These are phyloP conservation scores for Huntiella savannae DNA, from an alignment of 2,329 filamentous ascomycete genomes.

Conservation along the genomic window DNA sequence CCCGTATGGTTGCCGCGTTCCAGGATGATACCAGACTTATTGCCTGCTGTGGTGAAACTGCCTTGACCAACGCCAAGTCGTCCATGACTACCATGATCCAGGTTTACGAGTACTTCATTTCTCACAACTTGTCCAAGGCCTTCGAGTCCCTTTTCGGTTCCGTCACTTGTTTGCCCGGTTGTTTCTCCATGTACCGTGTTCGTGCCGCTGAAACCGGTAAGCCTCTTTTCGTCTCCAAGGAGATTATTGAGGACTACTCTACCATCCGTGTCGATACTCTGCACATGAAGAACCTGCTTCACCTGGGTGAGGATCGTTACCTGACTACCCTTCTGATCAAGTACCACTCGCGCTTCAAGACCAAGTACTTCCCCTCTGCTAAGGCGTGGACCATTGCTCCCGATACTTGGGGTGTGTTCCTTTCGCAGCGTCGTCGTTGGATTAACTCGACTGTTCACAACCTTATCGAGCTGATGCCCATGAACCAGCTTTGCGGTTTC, in stretches of 20 bases:
- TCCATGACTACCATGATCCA: conserved; percentile 98
- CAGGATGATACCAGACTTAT: conserved; percentile 84
- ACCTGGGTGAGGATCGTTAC: conserved; percentile 94
- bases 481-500: conserved; percentile 93
- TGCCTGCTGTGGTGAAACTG: conserved; percentile 85
- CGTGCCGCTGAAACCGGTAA: conserved; percentile 87
- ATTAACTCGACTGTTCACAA: conserved; percentile 99
- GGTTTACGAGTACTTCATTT: conserved; percentile 99
- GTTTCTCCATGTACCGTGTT: conserved; percentile 98
- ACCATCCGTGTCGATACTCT: conserved; percentile 93
- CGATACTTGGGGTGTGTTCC: conserved; percentile 82
- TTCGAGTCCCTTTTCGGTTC: conserved; percentile 95
- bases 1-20: conserved; percentile 81
- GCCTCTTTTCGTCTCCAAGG: conserved; percentile 85
- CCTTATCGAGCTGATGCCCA: conserved; percentile 79
- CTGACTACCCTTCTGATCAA: conserved; percentile 88
- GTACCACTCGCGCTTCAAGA: conserved; percentile 86
- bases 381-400: conserved; percentile 96
- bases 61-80: conserved; percentile 76
- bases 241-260: conserved; percentile 71
- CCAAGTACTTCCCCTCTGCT: conserved; percentile 83
- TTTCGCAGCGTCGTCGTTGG: conserved; percentile 97
- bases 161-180: conserved; percentile 93
- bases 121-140: conserved; percentile 88
- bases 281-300: conserved; percentile 96